Evolutionary conservation across 306 rosid genomes (phyloP), one percentile per base, ranked within the genome.

Genomic region (Arachis hypogaea): DNA sequence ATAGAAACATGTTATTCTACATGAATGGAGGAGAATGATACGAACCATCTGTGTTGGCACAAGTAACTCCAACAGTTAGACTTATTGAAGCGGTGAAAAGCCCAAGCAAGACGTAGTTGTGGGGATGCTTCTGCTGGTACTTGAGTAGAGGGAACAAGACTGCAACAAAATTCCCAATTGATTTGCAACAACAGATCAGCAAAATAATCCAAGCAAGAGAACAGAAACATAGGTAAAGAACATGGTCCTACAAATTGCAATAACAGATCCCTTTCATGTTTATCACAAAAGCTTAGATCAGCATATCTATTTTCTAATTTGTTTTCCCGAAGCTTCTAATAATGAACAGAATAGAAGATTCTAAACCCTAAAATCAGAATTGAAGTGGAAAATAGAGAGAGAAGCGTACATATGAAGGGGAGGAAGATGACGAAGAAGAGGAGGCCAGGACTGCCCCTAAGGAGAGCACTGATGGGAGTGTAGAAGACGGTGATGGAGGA

Each of bases 91-190:
- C 18, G 50, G 98, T 91, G 82, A 93, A 93, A 55, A 91, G 91
- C 43, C 88, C 98, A n/a, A 93, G 98, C 78, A 93, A 81, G 69
- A 93, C 66, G 22, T 91, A 86, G 80, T 93, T 93, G 74, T 80
- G 82, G 7, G 97, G 88, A 80, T 93, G 98, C 88, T 88, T 93
- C 62, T 91, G 92, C 81, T 89, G 97, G 70, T 88, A 93, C 75
- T 82, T 82, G 71, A 89, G 85, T 55, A 93, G 72, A 29, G 98
- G 98, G 83, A 96, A 86, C 80, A 93, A 69, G 69, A 93, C 98
- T 93, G 85, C 85, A 80, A 49, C 33, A 73, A 3, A 71, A 71
- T 14, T 54, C 56, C 52, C 36, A 11, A 54, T 9, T 40, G 18
- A 59, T 71, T 69, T 3, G 5, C 22, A 28, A 5, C 22, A 28